Conservation (phyloP, 1,284 basidiomycete species). For the Rhodotorula sp. region DNA sequence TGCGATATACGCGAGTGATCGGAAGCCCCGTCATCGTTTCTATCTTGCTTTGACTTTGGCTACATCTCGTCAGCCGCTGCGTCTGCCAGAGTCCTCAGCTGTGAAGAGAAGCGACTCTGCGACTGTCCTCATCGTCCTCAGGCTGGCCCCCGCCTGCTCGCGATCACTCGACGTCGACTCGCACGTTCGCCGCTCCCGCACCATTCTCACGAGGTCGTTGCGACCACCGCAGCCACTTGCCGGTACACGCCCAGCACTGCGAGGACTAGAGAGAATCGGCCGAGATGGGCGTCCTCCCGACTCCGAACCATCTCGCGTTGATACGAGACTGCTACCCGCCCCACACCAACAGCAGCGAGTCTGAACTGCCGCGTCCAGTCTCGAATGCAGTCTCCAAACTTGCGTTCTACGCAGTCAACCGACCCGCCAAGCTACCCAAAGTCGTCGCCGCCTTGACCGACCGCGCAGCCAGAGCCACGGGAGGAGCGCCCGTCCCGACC, state of each 20-base stretch:
- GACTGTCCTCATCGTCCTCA: too few relatives aligned
- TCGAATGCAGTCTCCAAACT: slow-evolving; percentile 86
- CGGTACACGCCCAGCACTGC: background rate
- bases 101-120: too few relatives aligned
- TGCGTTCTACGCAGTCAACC: slow-evolving; percentile 88
- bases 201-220: background rate
- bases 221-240: background rate
- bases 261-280: background rate
- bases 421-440: slow-evolving; percentile 83
- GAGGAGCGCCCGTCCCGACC: slow-evolving; percentile 45
- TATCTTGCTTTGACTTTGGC: too few relatives aligned
- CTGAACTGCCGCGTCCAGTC: slow-evolving; percentile 64
- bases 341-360: slow-evolving; percentile 51
- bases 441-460: slow-evolving; percentile 80
- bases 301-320: slow-evolving; percentile 79
- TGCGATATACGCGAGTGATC: too few relatives aligned
- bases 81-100: too few relatives aligned
- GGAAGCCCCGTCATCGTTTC: too few relatives aligned
- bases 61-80: too few relatives aligned
- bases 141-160: background rate
- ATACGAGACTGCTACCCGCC: slow-evolving; percentile 84
- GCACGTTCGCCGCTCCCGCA: background rate
- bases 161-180: background rate
- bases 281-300: slow-evolving; percentile 52
- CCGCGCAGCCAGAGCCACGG: slow-evolving; percentile 59